Evolutionary conservation across 306 rosid genomes (phyloP).

Genomic region (Vicia sativa): DNA sequence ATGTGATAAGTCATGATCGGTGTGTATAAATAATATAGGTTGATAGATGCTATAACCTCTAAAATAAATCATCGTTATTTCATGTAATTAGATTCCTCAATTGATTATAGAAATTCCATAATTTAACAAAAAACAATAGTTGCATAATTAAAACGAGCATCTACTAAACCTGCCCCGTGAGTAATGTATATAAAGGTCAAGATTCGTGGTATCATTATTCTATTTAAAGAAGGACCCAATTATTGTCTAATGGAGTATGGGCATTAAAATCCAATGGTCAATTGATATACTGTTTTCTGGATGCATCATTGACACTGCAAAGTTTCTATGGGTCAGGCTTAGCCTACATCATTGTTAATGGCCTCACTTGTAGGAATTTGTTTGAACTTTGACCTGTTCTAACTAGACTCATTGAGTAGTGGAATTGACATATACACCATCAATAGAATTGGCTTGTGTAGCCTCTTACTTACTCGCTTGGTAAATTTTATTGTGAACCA

Average conservation of each 20-base stretch:
- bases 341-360: constrained; percentile 30
- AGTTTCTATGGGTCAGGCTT: constrained; percentile 35
- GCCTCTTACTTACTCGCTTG: too few relatives aligned
- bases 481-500: too few relatives aligned
- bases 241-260: neutral
- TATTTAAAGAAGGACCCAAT: constrained; percentile 11
- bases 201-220: neutral
- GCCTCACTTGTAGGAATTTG: constrained; percentile 32
- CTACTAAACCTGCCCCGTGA: constrained; percentile 5
- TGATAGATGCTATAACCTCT: too few relatives aligned
- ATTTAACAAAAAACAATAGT: too few relatives aligned
- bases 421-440: too few relatives aligned
- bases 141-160: neutral
- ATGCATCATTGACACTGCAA: constrained; percentile 39
- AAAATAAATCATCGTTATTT: too few relatives aligned
- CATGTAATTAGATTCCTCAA: too few relatives aligned
- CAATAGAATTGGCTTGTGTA: too few relatives aligned
- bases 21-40: too few relatives aligned
- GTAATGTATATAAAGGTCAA: neutral
- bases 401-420: neutral
- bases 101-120: too few relatives aligned
- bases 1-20: too few relatives aligned
- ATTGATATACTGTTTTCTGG: constrained; percentile 22
- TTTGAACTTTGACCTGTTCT: constrained; percentile 44
- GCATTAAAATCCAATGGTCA: constrained; percentile 11